Evolutionary conservation across 2,329 filamentous ascomycete genomes (phyloP), one percentile per base, ranked within the genome.

Genomic region (Monilinia laxa): DNA sequence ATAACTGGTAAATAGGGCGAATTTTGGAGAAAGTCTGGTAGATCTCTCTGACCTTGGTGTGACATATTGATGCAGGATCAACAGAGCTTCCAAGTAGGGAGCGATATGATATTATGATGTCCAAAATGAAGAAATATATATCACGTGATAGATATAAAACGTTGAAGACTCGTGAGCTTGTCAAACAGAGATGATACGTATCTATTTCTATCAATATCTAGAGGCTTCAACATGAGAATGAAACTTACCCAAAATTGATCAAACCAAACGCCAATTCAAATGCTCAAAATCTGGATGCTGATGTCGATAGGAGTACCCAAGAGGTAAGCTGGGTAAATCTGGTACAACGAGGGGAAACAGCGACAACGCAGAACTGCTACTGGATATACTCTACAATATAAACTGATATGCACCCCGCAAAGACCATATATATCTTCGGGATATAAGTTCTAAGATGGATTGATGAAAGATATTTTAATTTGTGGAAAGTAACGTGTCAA

Each of bases 1-100:
- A 53, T 18, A 9, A 66, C 11, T 10, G 65, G 72, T 5, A 69
- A 59, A 54, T 69, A 77, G 69, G 65, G 77, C 67, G 72, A 76
- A 62, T 70, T 68, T 14, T 72, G 63, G 3, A 73, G 68, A 31
- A 71, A 73, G 5, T 71, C 68, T 1, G 72, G 72, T 35, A 73
- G 54, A 42, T 72, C 71, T 10, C 42, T 20, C n/a, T 18, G 14
- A 5, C 4, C n/a, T 18, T 20, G 58, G 51, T 62, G 58, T 3
- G 58, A 62, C 58, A 62, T 62, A 7, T 23, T 20, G 14, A 18
- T 51, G 25, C n/a, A 25, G 18, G n/a, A 45, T 23, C 20, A 25
- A 28, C 1, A 25, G 14, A 40, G 2, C 1, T 14, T 25, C 14
- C 6, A 25, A 25, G 14, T 23, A 18, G 5, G 12, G 18, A 25